Conservation (phyloP, 129 eudicot genomes). For the Centrapalus pauciflorus region DNA sequence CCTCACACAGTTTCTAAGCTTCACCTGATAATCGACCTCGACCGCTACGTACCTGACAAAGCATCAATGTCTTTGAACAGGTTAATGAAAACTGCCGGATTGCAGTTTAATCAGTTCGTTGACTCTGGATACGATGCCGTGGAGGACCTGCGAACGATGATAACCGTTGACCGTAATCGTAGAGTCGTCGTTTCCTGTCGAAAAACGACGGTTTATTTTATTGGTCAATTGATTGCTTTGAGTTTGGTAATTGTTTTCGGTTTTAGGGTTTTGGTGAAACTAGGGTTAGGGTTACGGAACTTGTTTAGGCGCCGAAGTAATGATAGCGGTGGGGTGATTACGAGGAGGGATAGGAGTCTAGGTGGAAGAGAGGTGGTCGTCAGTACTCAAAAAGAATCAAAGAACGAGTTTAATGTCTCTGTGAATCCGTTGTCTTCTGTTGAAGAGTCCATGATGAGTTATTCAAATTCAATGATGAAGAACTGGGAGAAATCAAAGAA, state of each 20-base stretch:
- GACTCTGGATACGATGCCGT: slow-evolving; percentile 46
- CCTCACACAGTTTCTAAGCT: slow-evolving; percentile 38
- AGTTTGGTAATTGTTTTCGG: slow-evolving; percentile 33
- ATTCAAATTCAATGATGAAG: slow-evolving; percentile 14
- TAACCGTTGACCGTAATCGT: slow-evolving; percentile 30
- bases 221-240: slow-evolving; percentile 30
- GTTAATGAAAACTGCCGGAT: slow-evolving; percentile 15
- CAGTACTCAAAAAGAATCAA: slow-evolving; percentile 37
- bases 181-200: slow-evolving; percentile 56
- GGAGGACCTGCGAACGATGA: slow-evolving; percentile 44
- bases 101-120: slow-evolving; percentile 39
- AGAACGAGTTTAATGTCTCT: slow-evolving; percentile 13
- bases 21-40: slow-evolving; percentile 47
- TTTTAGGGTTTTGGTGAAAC: slow-evolving; percentile 41
- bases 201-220: slow-evolving; percentile 48
- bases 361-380: slow-evolving; percentile 87
- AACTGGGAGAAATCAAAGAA: slow-evolving; percentile 30
- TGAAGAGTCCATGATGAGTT: slow-evolving; percentile 13
- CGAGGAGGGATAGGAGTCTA: slow-evolving; percentile 73
- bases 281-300: slow-evolving; percentile 39
- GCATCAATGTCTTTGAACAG: slow-evolving; percentile 28
- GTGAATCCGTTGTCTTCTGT: slow-evolving; percentile 24
- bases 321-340: slow-evolving; percentile 32
- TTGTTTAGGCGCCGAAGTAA: slow-evolving; percentile 14
- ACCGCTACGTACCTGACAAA: slow-evolving; percentile 24